phyloP scores from a whole-genome alignment of 2,329 filamentous ascomycete species.

The Talaromyces albobiverticillius region DNA sequence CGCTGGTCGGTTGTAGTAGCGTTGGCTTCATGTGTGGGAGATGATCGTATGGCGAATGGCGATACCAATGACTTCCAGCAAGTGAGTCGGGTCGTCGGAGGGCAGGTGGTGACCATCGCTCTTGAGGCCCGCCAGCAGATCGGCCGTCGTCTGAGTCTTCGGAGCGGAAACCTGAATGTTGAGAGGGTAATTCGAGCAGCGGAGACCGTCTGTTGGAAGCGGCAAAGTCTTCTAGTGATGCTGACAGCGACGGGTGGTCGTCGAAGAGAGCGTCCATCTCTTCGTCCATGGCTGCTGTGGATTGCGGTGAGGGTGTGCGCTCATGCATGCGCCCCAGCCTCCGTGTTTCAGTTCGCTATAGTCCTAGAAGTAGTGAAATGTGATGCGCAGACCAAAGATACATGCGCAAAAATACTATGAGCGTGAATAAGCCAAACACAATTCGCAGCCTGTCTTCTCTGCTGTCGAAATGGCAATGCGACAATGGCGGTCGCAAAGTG shows the following conservation, averaged over 20 bases:
- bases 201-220: conserved; percentile 52
- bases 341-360: too few relatives aligned
- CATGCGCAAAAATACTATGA: not conserved
- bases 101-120: conserved; percentile 65
- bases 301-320: conserved; percentile 23
- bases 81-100: conserved; percentile 52
- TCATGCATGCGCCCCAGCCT: conserved; percentile 8
- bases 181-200: conserved; percentile 54
- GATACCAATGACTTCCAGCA: conserved; percentile 56
- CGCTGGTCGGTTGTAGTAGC: conserved; percentile 38
- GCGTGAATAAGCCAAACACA: not conserved
- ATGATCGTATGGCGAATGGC: conserved; percentile 49
- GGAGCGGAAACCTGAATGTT: conserved; percentile 64
- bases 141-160: conserved; percentile 45
- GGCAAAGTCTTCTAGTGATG: conserved; percentile 62
- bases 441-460: not conserved
- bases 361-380: not conserved
- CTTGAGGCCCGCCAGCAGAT: conserved; percentile 28
- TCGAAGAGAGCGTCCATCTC: conserved; percentile 52
- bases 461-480: not conserved
- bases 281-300: conserved; percentile 40
- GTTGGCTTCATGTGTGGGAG: conserved; percentile 43
- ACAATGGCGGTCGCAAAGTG: not conserved
- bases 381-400: not conserved
- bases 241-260: conserved; percentile 59